Base-by-base conservation (phyloP, 768 basidiomycete species). In the Tylopilus rubrobrunneus region DNA sequence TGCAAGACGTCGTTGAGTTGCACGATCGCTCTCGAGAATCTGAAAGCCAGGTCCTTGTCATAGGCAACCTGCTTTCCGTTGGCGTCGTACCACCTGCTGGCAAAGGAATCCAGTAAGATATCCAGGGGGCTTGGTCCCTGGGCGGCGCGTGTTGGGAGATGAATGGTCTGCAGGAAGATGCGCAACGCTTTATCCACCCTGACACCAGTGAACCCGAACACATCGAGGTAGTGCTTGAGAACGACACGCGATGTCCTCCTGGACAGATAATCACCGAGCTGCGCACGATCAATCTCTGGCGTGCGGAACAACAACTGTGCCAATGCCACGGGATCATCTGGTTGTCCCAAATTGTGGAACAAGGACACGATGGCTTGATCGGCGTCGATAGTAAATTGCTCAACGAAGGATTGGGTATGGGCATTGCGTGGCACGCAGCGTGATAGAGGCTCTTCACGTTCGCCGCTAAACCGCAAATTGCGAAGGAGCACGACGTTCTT, bases 1-100 rank as follows among this genome's bases (percentile, higher is more conserved):
- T 98, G 90, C 45, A 98, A 71, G 21, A 87, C 81, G 45, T 95
- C 92, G 66, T 97, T 96, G 51, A 99, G 79, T 65, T 94, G 89
- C 47, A 89, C 83, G 57, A 94, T 81, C 5, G 91, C 85, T 49
- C 86, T 81, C 36, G 90, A 86, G 44, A 96, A 82, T 45, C 83
- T 83, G 58, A 80, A 74, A 14, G 89, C 86, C 57, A 91, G 76
- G 63, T 92, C 89, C 69, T 83, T 87, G 73, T 92, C 89, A 64
- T 86, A 95, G 3, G 87, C 81, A 25, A 92, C 84, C 25, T 81
- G 78, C 45, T 79, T 76, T 7, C 84, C 80, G 65, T 99, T 98
- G 19, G 90, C 87, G 56, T 93, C 89, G 62, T 91, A 90, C 90
- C 94, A 98, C 28, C 89, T 81, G 59, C 82, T 79, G 14, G 93